Conservation (phyloP, 495 filamentous ascomycete species). For the Achaetomiella virescens region DNA sequence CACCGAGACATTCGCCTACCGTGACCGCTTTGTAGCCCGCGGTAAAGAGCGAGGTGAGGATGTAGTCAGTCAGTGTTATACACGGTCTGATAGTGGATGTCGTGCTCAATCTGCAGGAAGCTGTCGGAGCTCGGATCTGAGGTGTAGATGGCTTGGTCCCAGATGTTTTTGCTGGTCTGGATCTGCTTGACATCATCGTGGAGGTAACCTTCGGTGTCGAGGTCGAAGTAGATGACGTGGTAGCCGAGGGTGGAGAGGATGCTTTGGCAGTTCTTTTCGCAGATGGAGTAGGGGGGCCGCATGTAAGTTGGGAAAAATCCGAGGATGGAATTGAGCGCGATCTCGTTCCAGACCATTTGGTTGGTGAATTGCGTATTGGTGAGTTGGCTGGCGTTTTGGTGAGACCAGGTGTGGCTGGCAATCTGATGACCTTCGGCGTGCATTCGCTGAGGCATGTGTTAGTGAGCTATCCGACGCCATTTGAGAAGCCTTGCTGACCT, state of each 20-base stretch:
- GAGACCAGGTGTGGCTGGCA: conserved; percentile 81
- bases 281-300: conserved; percentile 74
- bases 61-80: conserved; percentile 71
- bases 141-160: conserved; percentile 49
- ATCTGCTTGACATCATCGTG: conserved; percentile 55
- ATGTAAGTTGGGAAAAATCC: conserved; percentile 83
- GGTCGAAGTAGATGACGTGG: conserved; percentile 66
- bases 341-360: conserved; percentile 74
- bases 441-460: conserved; percentile 39
- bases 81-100: conserved; percentile 71
- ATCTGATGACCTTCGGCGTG: conserved; percentile 76
- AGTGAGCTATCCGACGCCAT: not conserved
- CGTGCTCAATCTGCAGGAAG: conserved; percentile 70
- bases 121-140: conserved; percentile 39
- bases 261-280: conserved; percentile 52
- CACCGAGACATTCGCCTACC: conserved; percentile 67
- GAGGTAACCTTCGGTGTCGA: conserved; percentile 75
- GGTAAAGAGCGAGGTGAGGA: conserved; percentile 52
- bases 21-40: conserved; percentile 63
- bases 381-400: conserved; percentile 61
- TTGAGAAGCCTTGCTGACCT: conserved; percentile 25
- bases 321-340: conserved; percentile 69
- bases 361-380: conserved; percentile 50
- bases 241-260: conserved; percentile 65
- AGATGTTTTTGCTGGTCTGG: conserved; percentile 67